Base-by-base conservation (phyloP, 148 eudicot species). In the Bassia scoparia region DNA sequence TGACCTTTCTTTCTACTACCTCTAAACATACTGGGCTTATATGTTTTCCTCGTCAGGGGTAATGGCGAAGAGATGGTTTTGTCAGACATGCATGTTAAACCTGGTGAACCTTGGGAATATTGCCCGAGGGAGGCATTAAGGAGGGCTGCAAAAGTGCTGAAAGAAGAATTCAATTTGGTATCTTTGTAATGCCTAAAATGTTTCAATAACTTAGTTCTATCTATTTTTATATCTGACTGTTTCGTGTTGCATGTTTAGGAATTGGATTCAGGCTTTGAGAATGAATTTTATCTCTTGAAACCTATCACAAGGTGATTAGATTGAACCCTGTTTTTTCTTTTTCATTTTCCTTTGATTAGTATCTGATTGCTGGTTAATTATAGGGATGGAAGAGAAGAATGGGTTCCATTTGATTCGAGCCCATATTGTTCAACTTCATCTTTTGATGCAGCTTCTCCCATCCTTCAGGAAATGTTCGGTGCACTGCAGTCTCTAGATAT, bases 101-200 rank as follows among this genome's bases (percentile, higher is more conserved):
- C 96, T 50, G 99, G 96, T 62, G 85, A 81, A 83, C 85, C 94
- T 55, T 96, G 97, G 97, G 97, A 96, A 68, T 92, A 88, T 74
- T 96, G 99, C 79, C 97, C 99, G 27, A 89, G 99, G 81, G 97
- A 89, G 59, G 84, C 97, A 31, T 79, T 96, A 33, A 80, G 94
- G 49, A 90, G 89, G 68, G 89, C 82, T 83, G 76, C 80, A 13
- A 83, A 89, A 82, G 83, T 90, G 70, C 59, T 96, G 81, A 92
- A 92, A 83, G 92, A 88, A 76, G 97, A 96, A 78, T 96, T 90
- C 71, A 83, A 90, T 86, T 84, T 96, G 99, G 99, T 96, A 83
- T 56, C 43, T 67, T 11, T 68, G 11, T 65, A 74, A 6, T 20
- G 15, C 58, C 13, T 59, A 23, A 67, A 12, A 34, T 29, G 33